A percentile compares a stretch with the other conserved stretches of the same genome.
Conservation (phyloP, 177 flowering plant genomes). For the Vitis hybrid region DNA sequence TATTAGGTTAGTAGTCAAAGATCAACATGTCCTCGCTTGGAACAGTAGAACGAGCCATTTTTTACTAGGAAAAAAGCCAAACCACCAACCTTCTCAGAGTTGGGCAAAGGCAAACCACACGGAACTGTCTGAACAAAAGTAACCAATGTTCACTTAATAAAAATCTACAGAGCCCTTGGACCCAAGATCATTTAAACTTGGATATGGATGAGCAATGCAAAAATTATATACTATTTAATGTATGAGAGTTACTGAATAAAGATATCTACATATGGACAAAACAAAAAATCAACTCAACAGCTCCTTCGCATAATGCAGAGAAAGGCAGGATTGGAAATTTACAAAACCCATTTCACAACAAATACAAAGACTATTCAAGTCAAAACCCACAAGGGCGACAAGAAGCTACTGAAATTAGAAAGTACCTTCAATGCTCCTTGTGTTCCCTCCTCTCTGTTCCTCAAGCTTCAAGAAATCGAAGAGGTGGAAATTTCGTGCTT, state of each 20-base stretch:
- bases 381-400: no score
- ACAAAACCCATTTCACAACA: constrained; percentile 5
- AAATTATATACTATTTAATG: not conserved
- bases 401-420: not conserved
- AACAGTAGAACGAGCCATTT: no score
- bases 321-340: not conserved
- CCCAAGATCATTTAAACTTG: no score
- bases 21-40: no score
- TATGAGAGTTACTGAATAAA: not conserved
- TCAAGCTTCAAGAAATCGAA: not conserved
- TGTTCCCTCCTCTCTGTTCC: constrained; percentile 2
- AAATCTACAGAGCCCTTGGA: no score
- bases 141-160: no score
- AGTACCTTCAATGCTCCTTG: no score
- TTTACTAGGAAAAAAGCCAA: no score
- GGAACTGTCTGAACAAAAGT: no score
- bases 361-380: not conserved
- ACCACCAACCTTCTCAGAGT: no score
- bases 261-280: constrained; percentile 1
- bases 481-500: not conserved
- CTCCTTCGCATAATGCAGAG: not conserved
- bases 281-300: not conserved
- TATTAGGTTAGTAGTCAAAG: not conserved
- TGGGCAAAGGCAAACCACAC: no score
- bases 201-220: not conserved